Percentiles rank a stretch among this genome's conserved stretches.
Evolutionary conservation across 1,284 basidiomycete genomes (phyloP).

Genomic region (Trametes sp.): DNA sequence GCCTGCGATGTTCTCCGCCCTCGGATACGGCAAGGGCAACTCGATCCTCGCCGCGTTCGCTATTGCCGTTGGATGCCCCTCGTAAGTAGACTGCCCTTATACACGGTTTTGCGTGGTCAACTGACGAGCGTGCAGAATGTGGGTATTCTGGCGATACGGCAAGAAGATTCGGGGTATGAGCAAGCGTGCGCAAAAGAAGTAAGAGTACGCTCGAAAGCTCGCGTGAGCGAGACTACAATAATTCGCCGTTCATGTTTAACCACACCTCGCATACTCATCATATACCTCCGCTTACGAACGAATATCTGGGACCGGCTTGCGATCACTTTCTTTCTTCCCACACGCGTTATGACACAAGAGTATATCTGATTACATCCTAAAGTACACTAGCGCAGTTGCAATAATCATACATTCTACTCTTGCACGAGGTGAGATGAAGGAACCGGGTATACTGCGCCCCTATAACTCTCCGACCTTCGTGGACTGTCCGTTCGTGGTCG

Average conservation of each 20-base stretch:
- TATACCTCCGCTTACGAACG: too few relatives aligned
- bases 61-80: slow-evolving; percentile 65
- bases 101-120: background rate
- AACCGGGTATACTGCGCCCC: slow-evolving; percentile 3
- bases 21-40: slow-evolving; percentile 70
- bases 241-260: too few relatives aligned
- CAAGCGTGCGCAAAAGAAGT: slow-evolving; percentile 24
- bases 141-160: slow-evolving; percentile 60
- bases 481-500: slow-evolving; percentile 35
- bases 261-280: too few relatives aligned
- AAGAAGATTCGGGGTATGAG: slow-evolving; percentile 51
- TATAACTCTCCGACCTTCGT: slow-evolving; percentile 35
- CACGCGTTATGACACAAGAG: background rate
- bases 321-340: too few relatives aligned
- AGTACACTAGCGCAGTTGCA: slow-evolving; percentile 4
- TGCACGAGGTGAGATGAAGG: background rate
- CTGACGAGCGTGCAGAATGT: slow-evolving; percentile 45
- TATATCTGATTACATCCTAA: slow-evolving; percentile 1
- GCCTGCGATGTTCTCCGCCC: slow-evolving; percentile 63
- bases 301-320: background rate
- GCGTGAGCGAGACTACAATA: too few relatives aligned
- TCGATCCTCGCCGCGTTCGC: slow-evolving; percentile 64
- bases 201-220: background rate
- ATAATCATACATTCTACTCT: slow-evolving; percentile 10
- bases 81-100: slow-evolving; percentile 49